Evolutionary conservation across 2,329 filamentous ascomycete genomes (phyloP).

Genomic region (Xylaria sp.): DNA sequence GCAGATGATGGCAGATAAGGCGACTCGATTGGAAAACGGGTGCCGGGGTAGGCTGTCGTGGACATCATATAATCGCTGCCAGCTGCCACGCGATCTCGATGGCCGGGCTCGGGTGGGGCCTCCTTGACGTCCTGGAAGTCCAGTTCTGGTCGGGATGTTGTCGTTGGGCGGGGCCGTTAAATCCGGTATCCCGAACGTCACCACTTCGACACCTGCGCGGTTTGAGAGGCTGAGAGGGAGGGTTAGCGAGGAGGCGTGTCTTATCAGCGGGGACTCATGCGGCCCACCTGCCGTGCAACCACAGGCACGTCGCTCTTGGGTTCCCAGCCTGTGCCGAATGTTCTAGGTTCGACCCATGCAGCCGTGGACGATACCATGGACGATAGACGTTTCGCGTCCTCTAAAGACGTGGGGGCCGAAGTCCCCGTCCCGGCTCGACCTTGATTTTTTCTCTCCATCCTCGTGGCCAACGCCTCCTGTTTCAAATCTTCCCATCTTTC

Average conservation of each 20-base stretch:
- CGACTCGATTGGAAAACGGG: no score
- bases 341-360: no score
- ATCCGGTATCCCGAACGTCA: constrained; percentile 14
- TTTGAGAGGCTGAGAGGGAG: not conserved
- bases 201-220: not conserved
- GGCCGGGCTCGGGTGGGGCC: constrained; percentile 24
- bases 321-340: not conserved
- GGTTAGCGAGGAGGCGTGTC: no score
- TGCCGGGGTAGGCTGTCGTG: not conserved
- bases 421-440: not conserved
- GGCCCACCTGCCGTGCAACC: not conserved
- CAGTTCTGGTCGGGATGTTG: constrained; percentile 9
- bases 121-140: constrained; percentile 18
- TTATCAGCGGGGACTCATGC: not conserved
- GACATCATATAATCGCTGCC: not conserved
- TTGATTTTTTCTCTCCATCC: no score
- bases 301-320: not conserved
- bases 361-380: no score
- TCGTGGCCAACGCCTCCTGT: no score
- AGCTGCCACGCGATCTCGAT: constrained; percentile 17
- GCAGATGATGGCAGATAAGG: no score
- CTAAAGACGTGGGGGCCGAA: not conserved
- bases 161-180: constrained; percentile 16
- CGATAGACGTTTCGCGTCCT: not conserved
- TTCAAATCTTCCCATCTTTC: not conserved